Conservation (phyloP, 2,329 filamentous ascomycete genomes). For the Grosmannia clavigera region DNA sequence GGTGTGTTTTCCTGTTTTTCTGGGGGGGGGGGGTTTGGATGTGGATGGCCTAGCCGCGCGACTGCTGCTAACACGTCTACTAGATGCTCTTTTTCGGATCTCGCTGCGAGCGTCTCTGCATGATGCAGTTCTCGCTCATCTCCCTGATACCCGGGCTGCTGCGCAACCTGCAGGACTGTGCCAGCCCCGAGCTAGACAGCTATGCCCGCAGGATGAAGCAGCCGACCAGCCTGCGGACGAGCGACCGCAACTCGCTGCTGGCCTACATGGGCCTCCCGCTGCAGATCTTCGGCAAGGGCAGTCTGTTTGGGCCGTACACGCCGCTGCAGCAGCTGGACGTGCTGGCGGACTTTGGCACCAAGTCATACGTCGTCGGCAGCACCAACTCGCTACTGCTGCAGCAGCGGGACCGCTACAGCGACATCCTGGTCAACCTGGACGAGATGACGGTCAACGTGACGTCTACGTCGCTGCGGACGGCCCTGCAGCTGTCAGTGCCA, state of each 20-base stretch:
- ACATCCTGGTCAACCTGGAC: slow-evolving; percentile 92
- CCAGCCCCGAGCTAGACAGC: slow-evolving; percentile 79
- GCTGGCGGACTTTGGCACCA: slow-evolving; percentile 84
- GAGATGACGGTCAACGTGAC: slow-evolving; percentile 76
- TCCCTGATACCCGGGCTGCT: slow-evolving; percentile 90
- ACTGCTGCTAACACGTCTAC: not conserved
- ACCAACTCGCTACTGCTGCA: slow-evolving; percentile 90
- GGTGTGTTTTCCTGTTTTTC: slow-evolving; percentile 32
- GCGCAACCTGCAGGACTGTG: slow-evolving; percentile 84
- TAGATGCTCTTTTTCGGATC: slow-evolving; percentile 98
- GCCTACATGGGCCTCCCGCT: slow-evolving; percentile 90
- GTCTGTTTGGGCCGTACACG: slow-evolving; percentile 92
- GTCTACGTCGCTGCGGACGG: slow-evolving; percentile 62
- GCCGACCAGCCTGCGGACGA: slow-evolving; percentile 79
- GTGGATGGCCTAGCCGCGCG: too few relatives aligned
- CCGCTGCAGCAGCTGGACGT: slow-evolving; percentile 87
- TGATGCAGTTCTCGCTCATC: slow-evolving; percentile 95
- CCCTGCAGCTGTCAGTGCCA: slow-evolving; percentile 67
- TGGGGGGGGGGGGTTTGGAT: too few relatives aligned
- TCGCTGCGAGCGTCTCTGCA: slow-evolving; percentile 89
- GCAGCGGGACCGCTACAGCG: slow-evolving; percentile 90
- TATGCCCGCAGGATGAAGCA: slow-evolving; percentile 65
- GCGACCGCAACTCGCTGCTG: slow-evolving; percentile 79
- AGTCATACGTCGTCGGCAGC: slow-evolving; percentile 93
- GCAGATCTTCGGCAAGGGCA: slow-evolving; percentile 92